phyloP scores from a whole-genome alignment of 2,329 filamentous ascomycete genomes.

The Alternaria gansuensis region DNA sequence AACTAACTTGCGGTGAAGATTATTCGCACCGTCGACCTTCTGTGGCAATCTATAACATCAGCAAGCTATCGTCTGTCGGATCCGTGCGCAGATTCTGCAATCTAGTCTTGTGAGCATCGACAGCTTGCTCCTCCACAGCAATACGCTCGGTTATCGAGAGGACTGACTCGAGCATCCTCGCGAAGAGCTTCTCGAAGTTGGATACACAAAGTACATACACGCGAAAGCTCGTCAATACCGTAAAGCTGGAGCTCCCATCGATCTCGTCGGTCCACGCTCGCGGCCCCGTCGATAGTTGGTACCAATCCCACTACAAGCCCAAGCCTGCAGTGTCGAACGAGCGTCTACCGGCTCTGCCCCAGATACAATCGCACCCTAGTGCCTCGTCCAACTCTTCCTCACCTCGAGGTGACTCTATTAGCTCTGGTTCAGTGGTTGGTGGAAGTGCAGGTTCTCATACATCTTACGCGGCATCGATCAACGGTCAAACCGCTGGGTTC shows the following conservation, averaged over 20 bases:
- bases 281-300: constrained; percentile 77
- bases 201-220: constrained; percentile 13
- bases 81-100: constrained; percentile 45
- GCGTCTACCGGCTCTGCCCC: constrained; percentile 74
- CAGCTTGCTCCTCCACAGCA: constrained; percentile 25
- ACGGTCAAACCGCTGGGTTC: constrained; percentile 64
- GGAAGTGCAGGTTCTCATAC: constrained; percentile 64
- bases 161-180: constrained; percentile 30
- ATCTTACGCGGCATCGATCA: constrained; percentile 65
- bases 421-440: constrained; percentile 63
- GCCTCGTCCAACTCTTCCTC: constrained; percentile 77
- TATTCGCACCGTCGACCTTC: constrained; percentile 29
- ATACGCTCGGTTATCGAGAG: constrained; percentile 40
- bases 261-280: constrained; percentile 84
- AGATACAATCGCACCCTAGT: constrained; percentile 69
- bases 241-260: constrained; percentile 93
- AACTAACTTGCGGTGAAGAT: constrained; percentile 49
- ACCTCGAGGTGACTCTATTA: constrained; percentile 78
- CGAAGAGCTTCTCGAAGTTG: constrained; percentile 23
- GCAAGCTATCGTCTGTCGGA: constrained; percentile 38
- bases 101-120: constrained; percentile 40
- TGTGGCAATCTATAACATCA: constrained; percentile 40
- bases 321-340: constrained; percentile 74
- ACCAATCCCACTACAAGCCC: constrained; percentile 72
- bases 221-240: constrained; percentile 64